Evolutionary conservation across 2,329 filamentous ascomycete genomes (phyloP).

Genomic region (Domatiomyces globalis): DNA sequence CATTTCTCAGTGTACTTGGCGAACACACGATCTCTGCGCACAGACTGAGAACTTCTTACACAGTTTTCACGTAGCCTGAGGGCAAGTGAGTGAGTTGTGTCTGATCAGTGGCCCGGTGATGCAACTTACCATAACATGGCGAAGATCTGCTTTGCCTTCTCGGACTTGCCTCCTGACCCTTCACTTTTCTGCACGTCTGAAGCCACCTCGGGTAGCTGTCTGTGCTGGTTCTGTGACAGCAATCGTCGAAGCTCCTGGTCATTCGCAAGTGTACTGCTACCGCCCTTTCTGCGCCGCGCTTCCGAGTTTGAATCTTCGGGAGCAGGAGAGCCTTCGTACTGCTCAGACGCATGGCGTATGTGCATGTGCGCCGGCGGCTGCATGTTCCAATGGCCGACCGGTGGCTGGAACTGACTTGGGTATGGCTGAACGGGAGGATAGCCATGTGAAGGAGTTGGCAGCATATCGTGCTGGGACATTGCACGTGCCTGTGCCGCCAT

Average conservation of each 20-base stretch:
- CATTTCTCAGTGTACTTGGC: slow-evolving; percentile 89
- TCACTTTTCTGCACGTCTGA: slow-evolving; percentile 36
- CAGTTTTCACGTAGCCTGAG: slow-evolving; percentile 35
- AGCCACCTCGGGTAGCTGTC: slow-evolving; percentile 33
- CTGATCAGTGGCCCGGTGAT: background rate
- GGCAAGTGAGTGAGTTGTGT: slow-evolving; percentile 1
- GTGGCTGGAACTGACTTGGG: slow-evolving; percentile 26
- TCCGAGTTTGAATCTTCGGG: slow-evolving; percentile 32
- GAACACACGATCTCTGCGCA: slow-evolving; percentile 85
- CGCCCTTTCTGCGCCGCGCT: slow-evolving; percentile 31
- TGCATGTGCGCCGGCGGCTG: slow-evolving; percentile 16
- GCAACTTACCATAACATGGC: slow-evolving; percentile 36
- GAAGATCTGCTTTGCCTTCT: slow-evolving; percentile 39
- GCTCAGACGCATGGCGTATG: slow-evolving; percentile 17
- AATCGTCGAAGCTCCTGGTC: slow-evolving; percentile 36
- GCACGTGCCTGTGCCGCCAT: background rate
- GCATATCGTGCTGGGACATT: slow-evolving; percentile 11
- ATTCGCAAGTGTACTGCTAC: slow-evolving; percentile 35
- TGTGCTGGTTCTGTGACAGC: slow-evolving; percentile 34
- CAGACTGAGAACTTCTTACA: slow-evolving; percentile 44
- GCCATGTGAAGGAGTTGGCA: slow-evolving; percentile 13
- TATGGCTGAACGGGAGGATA: slow-evolving; percentile 21
- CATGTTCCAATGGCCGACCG: slow-evolving; percentile 20
- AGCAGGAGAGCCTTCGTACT: slow-evolving; percentile 25
- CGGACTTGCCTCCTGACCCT: slow-evolving; percentile 35